phyloP scores from a whole-genome alignment of 306 rosid species.

The Coriaria nepalensis region DNA sequence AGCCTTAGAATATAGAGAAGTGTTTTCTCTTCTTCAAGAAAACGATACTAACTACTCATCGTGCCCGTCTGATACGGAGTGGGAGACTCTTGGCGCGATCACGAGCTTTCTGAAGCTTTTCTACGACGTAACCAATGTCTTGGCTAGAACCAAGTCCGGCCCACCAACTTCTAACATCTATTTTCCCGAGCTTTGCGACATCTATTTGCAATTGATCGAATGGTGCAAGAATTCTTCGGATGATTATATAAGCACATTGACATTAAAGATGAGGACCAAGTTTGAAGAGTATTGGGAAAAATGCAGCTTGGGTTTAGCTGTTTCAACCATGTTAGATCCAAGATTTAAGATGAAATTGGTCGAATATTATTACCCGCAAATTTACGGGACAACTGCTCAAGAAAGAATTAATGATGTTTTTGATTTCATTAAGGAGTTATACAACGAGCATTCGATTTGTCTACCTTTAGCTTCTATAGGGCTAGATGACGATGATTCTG shows the following conservation, averaged over 20 bases:
- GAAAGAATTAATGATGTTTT: constrained; percentile 51
- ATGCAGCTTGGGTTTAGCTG: constrained; percentile 81
- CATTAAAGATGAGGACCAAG: constrained; percentile 55
- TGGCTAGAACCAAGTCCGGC: constrained; percentile 37
- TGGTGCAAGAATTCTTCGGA: constrained; percentile 76
- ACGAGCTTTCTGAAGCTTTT: constrained; percentile 64
- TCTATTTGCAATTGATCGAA: constrained; percentile 70
- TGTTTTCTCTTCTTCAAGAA: constrained; percentile 55
- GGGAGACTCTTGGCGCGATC: constrained; percentile 51
- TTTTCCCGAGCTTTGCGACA: constrained; percentile 87
- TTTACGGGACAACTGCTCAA: constrained; percentile 49
- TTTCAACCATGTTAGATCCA: constrained; percentile 90
- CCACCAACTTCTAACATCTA: constrained; percentile 57
- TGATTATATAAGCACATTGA: constrained; percentile 49
- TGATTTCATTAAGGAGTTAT: constrained; percentile 64
- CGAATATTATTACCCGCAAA: constrained; percentile 78
- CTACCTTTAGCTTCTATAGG: constrained; percentile 50
- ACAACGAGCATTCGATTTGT: constrained; percentile 74
- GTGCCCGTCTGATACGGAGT: constrained; percentile 53
- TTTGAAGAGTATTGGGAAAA: constrained; percentile 93
- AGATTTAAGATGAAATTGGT: constrained; percentile 87
- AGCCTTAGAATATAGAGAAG: constrained; percentile 71
- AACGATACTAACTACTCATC: constrained; percentile 37
- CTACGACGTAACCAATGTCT: constrained; percentile 45
- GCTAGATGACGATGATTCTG: constrained; percentile 52